Conservation (phyloP, 495 filamentous ascomycete species). For the Penicillium bialowiezense region DNA sequence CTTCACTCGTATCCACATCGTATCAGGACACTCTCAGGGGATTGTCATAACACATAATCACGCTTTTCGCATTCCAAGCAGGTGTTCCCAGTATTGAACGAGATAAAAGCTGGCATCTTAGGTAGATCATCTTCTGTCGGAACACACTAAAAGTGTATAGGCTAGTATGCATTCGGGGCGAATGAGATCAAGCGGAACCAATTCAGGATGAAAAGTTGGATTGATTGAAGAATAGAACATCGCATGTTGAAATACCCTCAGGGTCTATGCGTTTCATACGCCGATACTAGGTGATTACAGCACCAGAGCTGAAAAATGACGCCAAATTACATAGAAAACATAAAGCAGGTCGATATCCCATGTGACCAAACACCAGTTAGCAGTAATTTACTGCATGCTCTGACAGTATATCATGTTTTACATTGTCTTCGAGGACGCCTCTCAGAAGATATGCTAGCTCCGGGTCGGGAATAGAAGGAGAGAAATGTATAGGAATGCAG, state of each 20-base stretch:
- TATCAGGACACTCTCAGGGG: slow-evolving; percentile 3
- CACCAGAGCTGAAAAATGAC: not conserved
- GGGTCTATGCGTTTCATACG: not conserved
- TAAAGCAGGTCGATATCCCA: not conserved
- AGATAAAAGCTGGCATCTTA: no score
- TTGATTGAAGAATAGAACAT: not conserved
- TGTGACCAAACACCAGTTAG: not conserved
- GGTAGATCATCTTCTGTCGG: no score
- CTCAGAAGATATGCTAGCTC: no score
- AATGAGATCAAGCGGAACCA: slow-evolving; percentile 2
- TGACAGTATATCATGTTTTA: no score
- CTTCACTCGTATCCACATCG: slow-evolving; percentile 4
- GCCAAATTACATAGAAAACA: not conserved
- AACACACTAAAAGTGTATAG: slow-evolving; percentile 1
- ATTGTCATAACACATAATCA: not conserved
- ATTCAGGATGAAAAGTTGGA: slow-evolving; percentile 1
- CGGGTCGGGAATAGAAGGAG: no score
- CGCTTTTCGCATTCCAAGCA: no score
- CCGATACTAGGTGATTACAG: not conserved
- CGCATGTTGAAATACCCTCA: not conserved
- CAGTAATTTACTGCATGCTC: no score
- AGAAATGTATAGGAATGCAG: no score
- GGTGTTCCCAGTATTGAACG: no score
- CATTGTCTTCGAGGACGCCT: no score
- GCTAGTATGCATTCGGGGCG: not conserved